A percentile compares a stretch with the other conserved stretches of the same genome.
Conservation (phyloP, 2,329 filamentous ascomycete genomes). For the Claviceps humidiphila region DNA sequence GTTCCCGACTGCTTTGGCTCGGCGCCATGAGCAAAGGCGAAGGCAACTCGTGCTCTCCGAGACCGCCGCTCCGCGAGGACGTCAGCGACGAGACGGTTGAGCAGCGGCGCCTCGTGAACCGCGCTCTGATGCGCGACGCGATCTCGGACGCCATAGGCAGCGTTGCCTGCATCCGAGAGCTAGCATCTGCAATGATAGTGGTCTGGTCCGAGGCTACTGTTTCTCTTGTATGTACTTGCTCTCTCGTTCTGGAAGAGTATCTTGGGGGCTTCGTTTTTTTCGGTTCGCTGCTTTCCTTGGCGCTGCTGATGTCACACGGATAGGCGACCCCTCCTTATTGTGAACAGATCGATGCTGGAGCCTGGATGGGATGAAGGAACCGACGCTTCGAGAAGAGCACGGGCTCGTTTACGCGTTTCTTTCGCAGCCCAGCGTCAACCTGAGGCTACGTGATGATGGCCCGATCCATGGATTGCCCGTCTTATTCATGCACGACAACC, state of each 20-base stretch:
- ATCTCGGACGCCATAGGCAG: slow-evolving; percentile 30
- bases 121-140: slow-evolving; percentile 33
- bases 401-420: not conserved
- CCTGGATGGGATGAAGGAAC: not conserved
- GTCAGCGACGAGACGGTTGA: slow-evolving; percentile 25
- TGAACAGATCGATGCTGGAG: not conserved
- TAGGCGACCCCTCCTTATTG: not conserved
- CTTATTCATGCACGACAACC: slow-evolving; percentile 1
- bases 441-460: not conserved
- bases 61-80: slow-evolving; percentile 16
- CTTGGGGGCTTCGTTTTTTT: not conserved
- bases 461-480: not conserved
- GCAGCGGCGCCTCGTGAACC: slow-evolving; percentile 28
- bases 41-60: slow-evolving; percentile 8
- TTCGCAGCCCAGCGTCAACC: not conserved
- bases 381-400: not conserved
- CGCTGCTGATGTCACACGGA: not conserved
- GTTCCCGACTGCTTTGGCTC: slow-evolving; percentile 7
- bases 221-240: too few relatives aligned
- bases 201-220: not conserved
- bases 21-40: slow-evolving; percentile 6
- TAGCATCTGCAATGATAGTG: not conserved
- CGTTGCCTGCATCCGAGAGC: slow-evolving; percentile 2
- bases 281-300: not conserved
- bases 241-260: too few relatives aligned